phyloP scores from a whole-genome alignment of 768 basidiomycete genomes.

The Lentinula sp. region DNA sequence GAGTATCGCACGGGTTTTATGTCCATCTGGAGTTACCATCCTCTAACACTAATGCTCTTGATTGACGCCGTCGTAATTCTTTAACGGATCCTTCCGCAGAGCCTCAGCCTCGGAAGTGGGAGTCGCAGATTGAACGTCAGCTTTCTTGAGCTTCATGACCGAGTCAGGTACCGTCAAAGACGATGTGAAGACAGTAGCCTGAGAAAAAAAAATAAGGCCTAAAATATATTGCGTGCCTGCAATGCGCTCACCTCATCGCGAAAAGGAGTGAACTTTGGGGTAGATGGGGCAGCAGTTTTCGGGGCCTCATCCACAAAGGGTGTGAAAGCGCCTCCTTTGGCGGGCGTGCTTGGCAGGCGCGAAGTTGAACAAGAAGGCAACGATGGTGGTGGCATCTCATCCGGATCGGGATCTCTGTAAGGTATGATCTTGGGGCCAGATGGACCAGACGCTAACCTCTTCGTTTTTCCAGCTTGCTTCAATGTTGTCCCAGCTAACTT shows the following conservation, averaged over 20 bases:
- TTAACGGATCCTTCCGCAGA: constrained; percentile 71
- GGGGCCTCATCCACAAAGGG: constrained; percentile 13
- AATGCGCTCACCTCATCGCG: constrained; percentile 54
- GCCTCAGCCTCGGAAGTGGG: constrained; percentile 69
- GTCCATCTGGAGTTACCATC: neutral
- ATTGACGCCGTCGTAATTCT: constrained; percentile 48
- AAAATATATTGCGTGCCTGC: too few relatives aligned
- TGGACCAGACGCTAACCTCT: constrained; percentile 40
- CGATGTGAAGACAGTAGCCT: constrained; percentile 23
- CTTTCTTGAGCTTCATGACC: constrained; percentile 63
- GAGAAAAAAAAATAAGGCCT: constrained; percentile 9
- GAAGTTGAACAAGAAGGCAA: constrained; percentile 16
- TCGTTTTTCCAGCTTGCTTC: constrained; percentile 53
- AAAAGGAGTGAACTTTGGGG: constrained; percentile 65
- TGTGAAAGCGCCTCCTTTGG: constrained; percentile 15
- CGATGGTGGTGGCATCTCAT: constrained; percentile 37
- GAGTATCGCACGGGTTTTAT: neutral
- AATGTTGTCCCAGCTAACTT: constrained; percentile 65
- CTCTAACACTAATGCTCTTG: neutral
- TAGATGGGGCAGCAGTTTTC: constrained; percentile 28
- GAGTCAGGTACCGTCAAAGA: constrained; percentile 37
- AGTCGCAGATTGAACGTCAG: constrained; percentile 32
- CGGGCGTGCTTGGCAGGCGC: constrained; percentile 25
- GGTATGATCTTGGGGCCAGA: constrained; percentile 52
- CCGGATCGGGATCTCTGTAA: constrained; percentile 56